Evolutionary conservation across 345 rosid genomes (phyloP), one percentile per base, ranked within the genome.

Genomic region (Lumnitzera racemosa): DNA sequence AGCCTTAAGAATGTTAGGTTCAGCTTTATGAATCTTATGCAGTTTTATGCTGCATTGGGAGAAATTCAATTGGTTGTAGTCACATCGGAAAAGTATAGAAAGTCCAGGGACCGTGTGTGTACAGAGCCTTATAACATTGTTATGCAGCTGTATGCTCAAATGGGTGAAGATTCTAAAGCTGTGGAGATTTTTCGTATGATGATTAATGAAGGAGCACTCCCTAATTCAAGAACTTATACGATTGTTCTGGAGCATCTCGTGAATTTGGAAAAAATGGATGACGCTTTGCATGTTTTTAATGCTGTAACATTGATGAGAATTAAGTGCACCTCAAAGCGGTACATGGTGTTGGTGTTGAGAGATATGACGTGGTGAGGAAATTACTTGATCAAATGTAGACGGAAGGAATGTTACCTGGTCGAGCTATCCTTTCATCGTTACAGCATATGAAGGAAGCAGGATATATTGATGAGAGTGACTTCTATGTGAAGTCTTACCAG

Each of bases 201-300:
- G 83, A 76, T 87, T 12, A 72, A 74, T 63, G 77, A 84, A 72
- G 98, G 96, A 68, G 84, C 71, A 8, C 75, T 81, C 61, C 96
- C 96, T 0, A 89, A 92, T 79, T 82, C 91, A 6, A 85, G 98
- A 70, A 92, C 91, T 15, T 92, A 79, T 25, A 87, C 91, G 0
- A 81, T 85, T 65, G 76, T 92, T 72, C 78, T 87, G 49, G 87
- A 89, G 76, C 96, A 92, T 73, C 82, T 92, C 56, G 62, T 85
- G 63, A 67, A 23, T 55, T 64, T 70, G 2, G 83, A 83, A 62
- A 77, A 74, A 70, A 66, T 87, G 77, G 88, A 87, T 76, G 56
- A 81, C 2, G 96, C 94, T 2, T 36, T 85, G 67, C 75, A 81
- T 65, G 54, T 89, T 67, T 92, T 89, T 20, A 56, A 46, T 50